These are phyloP conservation scores for Cryptococcus sp. DNA, from an alignment of 1,284 basidiomycete species.

Conservation along the genomic window DNA sequence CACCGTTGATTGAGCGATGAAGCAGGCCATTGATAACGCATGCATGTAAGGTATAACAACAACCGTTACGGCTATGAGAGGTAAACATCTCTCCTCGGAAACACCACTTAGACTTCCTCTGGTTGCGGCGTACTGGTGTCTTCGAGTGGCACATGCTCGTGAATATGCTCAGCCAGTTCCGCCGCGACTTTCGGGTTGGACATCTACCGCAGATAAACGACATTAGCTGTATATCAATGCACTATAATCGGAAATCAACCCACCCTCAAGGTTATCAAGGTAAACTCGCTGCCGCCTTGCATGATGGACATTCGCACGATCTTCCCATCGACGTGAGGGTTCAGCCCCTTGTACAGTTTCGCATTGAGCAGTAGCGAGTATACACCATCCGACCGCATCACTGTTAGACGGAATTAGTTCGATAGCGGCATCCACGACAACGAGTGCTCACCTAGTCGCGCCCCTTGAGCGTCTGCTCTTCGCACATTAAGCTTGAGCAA, in stretches of 20 bases:
- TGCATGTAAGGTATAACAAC: no score
- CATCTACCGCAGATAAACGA: conserved; percentile 3
- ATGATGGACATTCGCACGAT: conserved; percentile 77
- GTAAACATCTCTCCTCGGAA: no score
- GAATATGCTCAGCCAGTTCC: conserved; percentile 42
- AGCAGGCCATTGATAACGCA: no score
- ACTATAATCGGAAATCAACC: conserved; percentile 32
- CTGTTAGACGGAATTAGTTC: conserved; percentile 53
- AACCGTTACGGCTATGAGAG: no score
- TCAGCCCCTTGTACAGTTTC: conserved; percentile 83
- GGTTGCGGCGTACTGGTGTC: no score
- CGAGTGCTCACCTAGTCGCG: conserved; percentile 65
- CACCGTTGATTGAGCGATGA: no score
- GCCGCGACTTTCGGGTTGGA: conserved; percentile 58
- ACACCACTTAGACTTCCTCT: no score
- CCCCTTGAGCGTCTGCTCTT: conserved; percentile 65
- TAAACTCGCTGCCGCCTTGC: conserved; percentile 59
- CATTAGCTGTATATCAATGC: no score
- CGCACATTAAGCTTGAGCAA: conserved; percentile 77
- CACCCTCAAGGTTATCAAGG: conserved; percentile 77
- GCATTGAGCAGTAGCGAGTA: conserved; percentile 82
- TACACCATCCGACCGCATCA: conserved; percentile 94
- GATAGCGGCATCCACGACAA: background rate
- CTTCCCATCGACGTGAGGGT: conserved; percentile 70
- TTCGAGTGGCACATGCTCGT: conserved; percentile 37